A percentile compares a stretch with the other conserved stretches of the same genome.
These are phyloP conservation scores for Fusarium lyarnte DNA, from an alignment of 2,329 filamentous ascomycete species.

Conservation along the genomic window DNA sequence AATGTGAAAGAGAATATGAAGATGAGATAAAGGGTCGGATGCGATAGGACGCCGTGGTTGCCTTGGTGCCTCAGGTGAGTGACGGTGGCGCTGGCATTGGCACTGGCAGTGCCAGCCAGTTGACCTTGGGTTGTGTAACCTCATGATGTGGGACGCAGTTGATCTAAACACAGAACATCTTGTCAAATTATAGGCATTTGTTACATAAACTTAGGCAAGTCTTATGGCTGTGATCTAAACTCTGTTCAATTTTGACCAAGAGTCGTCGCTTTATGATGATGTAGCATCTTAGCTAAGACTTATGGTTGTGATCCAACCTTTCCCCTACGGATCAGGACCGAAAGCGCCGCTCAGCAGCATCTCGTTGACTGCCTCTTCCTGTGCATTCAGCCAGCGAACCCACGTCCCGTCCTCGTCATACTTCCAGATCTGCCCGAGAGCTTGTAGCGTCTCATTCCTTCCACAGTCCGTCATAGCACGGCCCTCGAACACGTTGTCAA, in stretches of 20 bases:
- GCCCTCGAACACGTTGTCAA: neutral
- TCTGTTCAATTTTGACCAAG: rapidly evolving
- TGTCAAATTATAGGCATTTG: neutral
- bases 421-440: neutral
- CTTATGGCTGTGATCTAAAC: neutral
- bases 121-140: neutral
- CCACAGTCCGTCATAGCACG: neutral
- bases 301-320: neutral
- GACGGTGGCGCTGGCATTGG: neutral
- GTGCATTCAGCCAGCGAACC: neutral
- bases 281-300: neutral
- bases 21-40: neutral
- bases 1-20: neutral
- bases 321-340: neutral
- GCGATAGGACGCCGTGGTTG: neutral
- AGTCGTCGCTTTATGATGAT: neutral
- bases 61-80: neutral
- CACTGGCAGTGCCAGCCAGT: neutral
- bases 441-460: rapidly evolving
- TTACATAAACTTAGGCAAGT: neutral
- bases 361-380: rapidly evolving
- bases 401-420: neutral
- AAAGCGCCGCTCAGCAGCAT: neutral
- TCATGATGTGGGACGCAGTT: neutral
- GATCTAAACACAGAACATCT: too few species aligned